These are phyloP conservation scores for Wickerhamiella kurtzmanii DNA, from an alignment of 805 yeast species.

Conservation along the genomic window DNA sequence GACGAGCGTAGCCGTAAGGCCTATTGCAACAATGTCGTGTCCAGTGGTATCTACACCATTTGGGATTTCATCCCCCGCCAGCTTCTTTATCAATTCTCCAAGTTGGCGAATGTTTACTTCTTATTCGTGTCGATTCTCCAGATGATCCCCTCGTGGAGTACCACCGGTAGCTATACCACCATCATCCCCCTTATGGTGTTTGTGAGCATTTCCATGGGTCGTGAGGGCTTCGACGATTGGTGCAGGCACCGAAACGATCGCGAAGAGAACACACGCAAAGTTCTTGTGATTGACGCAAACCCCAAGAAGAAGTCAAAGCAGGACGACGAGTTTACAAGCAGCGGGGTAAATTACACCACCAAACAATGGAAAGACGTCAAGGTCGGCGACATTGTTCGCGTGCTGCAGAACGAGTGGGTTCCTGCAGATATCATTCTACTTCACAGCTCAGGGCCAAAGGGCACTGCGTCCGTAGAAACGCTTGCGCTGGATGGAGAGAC, in stretches of 20 bases:
- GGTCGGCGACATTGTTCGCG: constrained; percentile 76
- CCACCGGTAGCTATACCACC: constrained; percentile 92
- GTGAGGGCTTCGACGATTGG: constrained; percentile 92
- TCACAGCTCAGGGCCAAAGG: constrained; percentile 44
- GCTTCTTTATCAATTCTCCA: constrained; percentile 79
- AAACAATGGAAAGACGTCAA: constrained; percentile 58
- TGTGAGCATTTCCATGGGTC: constrained; percentile 72
- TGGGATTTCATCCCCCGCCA: constrained; percentile 81
- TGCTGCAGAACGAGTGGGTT: constrained; percentile 75
- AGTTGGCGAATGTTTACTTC: constrained; percentile 83
- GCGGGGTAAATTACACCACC: constrained; percentile 23
- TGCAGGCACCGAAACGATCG: constrained; percentile 74
- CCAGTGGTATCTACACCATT: constrained; percentile 75
- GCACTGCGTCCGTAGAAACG: constrained; percentile 72
- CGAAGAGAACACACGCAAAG: constrained; percentile 56
- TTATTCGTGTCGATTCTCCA: constrained; percentile 82
- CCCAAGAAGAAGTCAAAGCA: background rate
- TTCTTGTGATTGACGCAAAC: constrained; percentile 27
- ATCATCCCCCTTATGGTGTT: constrained; percentile 78
- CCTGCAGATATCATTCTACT: constrained; percentile 82
- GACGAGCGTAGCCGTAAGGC: constrained; percentile 60
- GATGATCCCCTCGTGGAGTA: constrained; percentile 93
- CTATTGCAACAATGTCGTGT: constrained; percentile 54
- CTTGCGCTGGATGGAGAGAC: constrained; percentile 98
- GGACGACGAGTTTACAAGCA: background rate